phyloP scores from a whole-genome alignment of 2,329 filamentous ascomycete species.

The Magnaporthiopsis incrustans region DNA sequence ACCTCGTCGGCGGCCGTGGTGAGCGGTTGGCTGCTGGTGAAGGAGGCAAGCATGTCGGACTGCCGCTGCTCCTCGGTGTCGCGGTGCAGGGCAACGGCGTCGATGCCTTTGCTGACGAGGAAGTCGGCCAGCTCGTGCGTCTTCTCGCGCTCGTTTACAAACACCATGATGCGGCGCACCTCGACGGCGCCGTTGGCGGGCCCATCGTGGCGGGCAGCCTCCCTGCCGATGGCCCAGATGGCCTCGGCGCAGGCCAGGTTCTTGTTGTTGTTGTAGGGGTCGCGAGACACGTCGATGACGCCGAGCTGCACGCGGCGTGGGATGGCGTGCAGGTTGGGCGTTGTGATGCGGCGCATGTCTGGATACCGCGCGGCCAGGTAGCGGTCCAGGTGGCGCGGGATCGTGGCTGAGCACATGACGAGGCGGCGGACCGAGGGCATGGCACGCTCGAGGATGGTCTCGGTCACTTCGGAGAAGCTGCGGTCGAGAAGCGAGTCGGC shows the following conservation, averaged over 20 bases:
- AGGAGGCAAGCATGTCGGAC: slow-evolving; percentile 66
- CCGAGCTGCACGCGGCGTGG: slow-evolving; percentile 89
- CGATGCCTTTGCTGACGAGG: slow-evolving; percentile 76
- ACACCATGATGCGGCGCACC: slow-evolving; percentile 60
- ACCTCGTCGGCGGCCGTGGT: slow-evolving; percentile 5
- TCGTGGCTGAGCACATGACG: slow-evolving; percentile 91
- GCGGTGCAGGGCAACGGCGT: slow-evolving; percentile 75
- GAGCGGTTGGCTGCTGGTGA: slow-evolving; percentile 48
- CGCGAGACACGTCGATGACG: slow-evolving; percentile 82
- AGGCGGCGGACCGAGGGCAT: slow-evolving; percentile 77
- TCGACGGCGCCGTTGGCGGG: slow-evolving; percentile 48
- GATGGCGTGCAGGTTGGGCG: slow-evolving; percentile 92
- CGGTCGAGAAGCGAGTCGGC: slow-evolving; percentile 93
- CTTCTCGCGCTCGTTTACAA: slow-evolving; percentile 20
- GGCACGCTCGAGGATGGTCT: slow-evolving; percentile 71
- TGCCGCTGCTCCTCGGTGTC: slow-evolving; percentile 75
- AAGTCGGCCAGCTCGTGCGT: slow-evolving; percentile 74
- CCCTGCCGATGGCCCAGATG: slow-evolving; percentile 87
- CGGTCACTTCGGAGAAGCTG: slow-evolving; percentile 80
- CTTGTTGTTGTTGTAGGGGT: slow-evolving; percentile 93
- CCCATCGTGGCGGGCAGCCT: slow-evolving; percentile 52
- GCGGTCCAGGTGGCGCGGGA: slow-evolving; percentile 80
- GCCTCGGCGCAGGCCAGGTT: slow-evolving; percentile 88
- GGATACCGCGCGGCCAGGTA: slow-evolving; percentile 79
- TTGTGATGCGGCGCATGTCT: slow-evolving; percentile 76